These are phyloP conservation scores for Candida chauliodis DNA, from an alignment of 805 yeast species.

Conservation along the genomic window DNA sequence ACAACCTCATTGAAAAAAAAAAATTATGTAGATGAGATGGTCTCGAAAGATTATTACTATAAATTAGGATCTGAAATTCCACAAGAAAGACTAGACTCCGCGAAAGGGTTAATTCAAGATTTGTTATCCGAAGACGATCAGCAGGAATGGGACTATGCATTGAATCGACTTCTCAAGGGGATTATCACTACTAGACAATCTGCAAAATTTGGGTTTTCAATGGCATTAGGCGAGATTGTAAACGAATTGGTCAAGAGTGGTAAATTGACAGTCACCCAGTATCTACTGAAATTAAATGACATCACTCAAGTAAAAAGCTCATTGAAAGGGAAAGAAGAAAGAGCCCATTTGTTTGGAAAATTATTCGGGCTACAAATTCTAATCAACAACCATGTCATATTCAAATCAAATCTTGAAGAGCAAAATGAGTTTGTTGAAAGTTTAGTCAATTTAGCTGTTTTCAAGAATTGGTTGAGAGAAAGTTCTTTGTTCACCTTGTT, in stretches of 20 bases:
- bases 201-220: conserved; percentile 83
- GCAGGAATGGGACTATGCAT: conserved; percentile 78
- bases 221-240: conserved; percentile 74
- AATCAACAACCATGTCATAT: conserved; percentile 41
- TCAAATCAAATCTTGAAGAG: conserved; percentile 16
- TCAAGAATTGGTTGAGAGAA: conserved; percentile 85
- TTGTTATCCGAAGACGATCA: conserved; percentile 40
- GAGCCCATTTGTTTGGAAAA: conserved; percentile 77
- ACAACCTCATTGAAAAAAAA: conserved; percentile 10
- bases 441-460: conserved; percentile 53
- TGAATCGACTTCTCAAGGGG: conserved; percentile 76
- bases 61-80: conserved; percentile 73
- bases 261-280: conserved; percentile 29
- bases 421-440: conserved; percentile 37
- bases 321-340: conserved; percentile 76
- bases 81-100: conserved; percentile 68
- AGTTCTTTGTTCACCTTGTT: conserved; percentile 70
- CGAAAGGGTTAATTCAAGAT: conserved; percentile 60
- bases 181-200: conserved; percentile 76
- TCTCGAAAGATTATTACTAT: conserved; percentile 74
- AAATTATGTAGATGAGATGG: conserved; percentile 28
- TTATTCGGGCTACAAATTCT: conserved; percentile 80
- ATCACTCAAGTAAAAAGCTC: conserved; percentile 30
- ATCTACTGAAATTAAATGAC: conserved; percentile 36
- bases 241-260: conserved; percentile 30